Conservation (phyloP, 352 stramenopile genomes). For the Pythium phragmiticola region DNA sequence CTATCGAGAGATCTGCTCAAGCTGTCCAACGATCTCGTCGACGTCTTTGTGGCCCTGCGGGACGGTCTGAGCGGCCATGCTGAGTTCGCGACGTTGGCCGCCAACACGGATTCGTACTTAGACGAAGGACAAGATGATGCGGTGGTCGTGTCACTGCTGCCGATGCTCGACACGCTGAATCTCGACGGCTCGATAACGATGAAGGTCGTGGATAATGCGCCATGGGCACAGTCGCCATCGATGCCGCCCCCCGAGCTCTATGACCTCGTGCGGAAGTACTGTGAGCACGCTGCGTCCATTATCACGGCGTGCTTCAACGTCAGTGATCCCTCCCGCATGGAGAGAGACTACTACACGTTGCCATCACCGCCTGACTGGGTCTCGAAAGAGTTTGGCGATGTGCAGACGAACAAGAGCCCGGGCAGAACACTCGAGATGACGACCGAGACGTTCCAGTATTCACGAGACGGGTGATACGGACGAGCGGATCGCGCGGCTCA, state of each 20-base stretch:
- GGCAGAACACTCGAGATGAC: not conserved
- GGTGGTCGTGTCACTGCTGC: constrained; percentile 30
- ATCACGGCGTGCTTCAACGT: not conserved
- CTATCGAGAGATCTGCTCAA: not conserved
- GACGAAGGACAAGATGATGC: constrained; percentile 3
- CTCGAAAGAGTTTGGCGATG: not conserved
- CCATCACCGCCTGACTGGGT: constrained; percentile 1
- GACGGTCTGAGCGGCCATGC: constrained; percentile 15
- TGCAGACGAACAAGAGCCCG: not conserved
- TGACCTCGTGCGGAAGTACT: not conserved
- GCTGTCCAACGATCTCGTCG: not conserved
- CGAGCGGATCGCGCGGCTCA: not conserved
- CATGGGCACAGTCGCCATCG: too few relatives aligned
- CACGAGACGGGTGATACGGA: not conserved
- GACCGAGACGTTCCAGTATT: not conserved
- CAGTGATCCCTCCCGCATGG: not conserved
- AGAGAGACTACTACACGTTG: not conserved
- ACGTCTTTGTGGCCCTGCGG: constrained; percentile 27
- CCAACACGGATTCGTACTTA: not conserved
- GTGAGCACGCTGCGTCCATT: not conserved
- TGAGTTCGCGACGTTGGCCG: not conserved
- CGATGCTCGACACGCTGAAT: constrained; percentile 32
- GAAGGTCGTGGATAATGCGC: too few relatives aligned
- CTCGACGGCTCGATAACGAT: constrained; percentile 25
- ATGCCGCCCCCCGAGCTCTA: not conserved